These are phyloP conservation scores for Beauveria varroae DNA, from an alignment of 2,329 filamentous ascomycete genomes.

Conservation along the genomic window DNA sequence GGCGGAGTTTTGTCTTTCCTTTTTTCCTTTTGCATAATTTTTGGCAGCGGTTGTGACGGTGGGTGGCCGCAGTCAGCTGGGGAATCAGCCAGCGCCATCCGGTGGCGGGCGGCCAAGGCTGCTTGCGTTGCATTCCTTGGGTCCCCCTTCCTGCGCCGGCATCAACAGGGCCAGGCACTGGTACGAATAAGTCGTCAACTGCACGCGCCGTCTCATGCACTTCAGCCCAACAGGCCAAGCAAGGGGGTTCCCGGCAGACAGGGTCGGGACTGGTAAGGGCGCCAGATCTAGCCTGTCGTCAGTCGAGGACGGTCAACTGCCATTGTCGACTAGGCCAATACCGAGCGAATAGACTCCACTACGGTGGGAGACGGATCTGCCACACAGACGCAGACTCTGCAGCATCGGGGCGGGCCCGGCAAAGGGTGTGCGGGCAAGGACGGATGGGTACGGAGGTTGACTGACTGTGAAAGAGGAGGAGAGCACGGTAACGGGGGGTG, in stretches of 20 bases:
- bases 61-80: background rate
- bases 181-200: too few species aligned
- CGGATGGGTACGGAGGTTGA: too few species aligned
- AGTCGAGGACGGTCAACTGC: background rate
- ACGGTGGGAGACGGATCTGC: background rate
- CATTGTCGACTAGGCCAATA: background rate
- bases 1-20: background rate
- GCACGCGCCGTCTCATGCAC: background rate
- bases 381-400: background rate
- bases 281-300: background rate
- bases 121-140: too few species aligned
- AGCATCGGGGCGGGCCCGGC: background rate
- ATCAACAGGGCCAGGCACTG: too few species aligned
- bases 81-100: background rate
- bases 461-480: too few species aligned
- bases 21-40: background rate
- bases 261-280: background rate
- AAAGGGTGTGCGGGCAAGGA: background rate
- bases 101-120: background rate
- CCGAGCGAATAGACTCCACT: background rate
- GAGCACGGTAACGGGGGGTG: too few species aligned
- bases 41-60: background rate
- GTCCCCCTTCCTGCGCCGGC: too few species aligned
- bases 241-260: background rate
- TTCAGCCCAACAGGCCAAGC: slow-evolving; percentile 1